These are phyloP conservation scores for Uronychia binucleata DNA, from an alignment of 73 alveolate genomes.

Conservation along the genomic window DNA sequence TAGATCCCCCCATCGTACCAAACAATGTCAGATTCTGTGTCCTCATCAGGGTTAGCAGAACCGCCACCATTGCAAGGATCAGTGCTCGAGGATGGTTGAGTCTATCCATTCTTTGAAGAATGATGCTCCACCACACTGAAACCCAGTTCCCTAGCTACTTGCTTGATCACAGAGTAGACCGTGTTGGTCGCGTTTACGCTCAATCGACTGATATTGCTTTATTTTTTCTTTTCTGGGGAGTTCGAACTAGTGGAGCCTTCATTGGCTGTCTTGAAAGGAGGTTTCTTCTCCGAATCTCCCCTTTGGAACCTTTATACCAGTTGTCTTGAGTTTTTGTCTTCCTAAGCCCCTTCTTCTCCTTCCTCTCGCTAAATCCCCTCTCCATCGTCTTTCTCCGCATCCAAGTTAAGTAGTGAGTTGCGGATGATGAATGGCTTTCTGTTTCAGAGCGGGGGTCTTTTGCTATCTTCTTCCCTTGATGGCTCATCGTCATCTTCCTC, in stretches of 20 bases:
- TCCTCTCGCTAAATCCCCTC: neutral
- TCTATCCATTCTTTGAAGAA: too few relatives aligned
- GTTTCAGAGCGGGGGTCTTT: too few relatives aligned
- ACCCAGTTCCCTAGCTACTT: neutral
- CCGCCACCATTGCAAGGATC: neutral
- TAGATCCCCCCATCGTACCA: conserved; percentile 20
- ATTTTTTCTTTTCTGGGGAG: neutral
- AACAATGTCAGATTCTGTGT: conserved; percentile 2
- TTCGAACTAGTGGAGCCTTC: too few relatives aligned
- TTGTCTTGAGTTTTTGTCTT: neutral
- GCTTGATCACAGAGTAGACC: neutral
- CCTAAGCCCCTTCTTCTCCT: neutral
- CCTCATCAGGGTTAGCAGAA: neutral
- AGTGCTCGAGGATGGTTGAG: neutral
- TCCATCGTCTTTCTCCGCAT: neutral
- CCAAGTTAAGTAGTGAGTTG: too few relatives aligned
- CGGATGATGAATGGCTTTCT: too few relatives aligned
- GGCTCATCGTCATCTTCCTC: neutral
- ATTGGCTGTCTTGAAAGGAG: too few relatives aligned
- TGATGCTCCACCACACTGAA: neutral
- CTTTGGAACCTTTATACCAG: neutral
- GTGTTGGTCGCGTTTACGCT: neutral
- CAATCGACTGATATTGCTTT: neutral
- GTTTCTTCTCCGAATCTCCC: neutral
- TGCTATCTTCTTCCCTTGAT: neutral